Evolutionary conservation across 2,329 filamentous ascomycete genomes (phyloP).

Genomic region (Simplicillium aogashimaense): DNA sequence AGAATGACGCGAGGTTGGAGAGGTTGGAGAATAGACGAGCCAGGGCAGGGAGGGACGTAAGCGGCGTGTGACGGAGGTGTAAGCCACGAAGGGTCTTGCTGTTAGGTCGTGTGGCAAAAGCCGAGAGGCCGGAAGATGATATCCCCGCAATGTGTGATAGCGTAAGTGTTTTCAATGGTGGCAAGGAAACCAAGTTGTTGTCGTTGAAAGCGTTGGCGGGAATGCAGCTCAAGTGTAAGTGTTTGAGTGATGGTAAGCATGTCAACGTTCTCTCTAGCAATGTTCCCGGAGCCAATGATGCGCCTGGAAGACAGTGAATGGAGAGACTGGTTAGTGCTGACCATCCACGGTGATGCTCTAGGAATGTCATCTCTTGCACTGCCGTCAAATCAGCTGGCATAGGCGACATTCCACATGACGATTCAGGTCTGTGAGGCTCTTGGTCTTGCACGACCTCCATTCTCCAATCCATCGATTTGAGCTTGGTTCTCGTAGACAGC

Average conservation of each 20-base stretch:
- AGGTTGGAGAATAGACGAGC: conserved; percentile 51
- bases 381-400: conserved; percentile 19
- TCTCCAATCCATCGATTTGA: conserved; percentile 52
- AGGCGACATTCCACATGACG: conserved; percentile 17
- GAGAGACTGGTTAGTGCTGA: conserved; percentile 42
- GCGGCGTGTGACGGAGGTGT: conserved; percentile 44
- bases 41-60: conserved; percentile 46
- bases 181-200: conserved; percentile 41
- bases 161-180: conserved; percentile 42
- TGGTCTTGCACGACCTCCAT: conserved; percentile 28
- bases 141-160: conserved; percentile 47
- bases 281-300: conserved; percentile 40
- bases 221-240: conserved; percentile 49
- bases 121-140: conserved; percentile 43
- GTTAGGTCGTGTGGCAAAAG: conserved; percentile 40
- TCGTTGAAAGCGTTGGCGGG: conserved; percentile 48
- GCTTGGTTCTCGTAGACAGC: conserved; percentile 42
- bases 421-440: conserved; percentile 9
- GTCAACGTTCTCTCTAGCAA: conserved; percentile 40
- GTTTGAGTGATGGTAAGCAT: conserved; percentile 42
- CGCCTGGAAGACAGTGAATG: conserved; percentile 48
- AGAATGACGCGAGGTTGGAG: conserved; percentile 34
- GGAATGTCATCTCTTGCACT: conserved; percentile 31
- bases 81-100: conserved; percentile 37
- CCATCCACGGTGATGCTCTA: conserved; percentile 46